Evolutionary conservation across 1,139 yeast genomes (phyloP), one percentile per base, ranked within the genome.

Genomic region (Candida frijolesensis): DNA sequence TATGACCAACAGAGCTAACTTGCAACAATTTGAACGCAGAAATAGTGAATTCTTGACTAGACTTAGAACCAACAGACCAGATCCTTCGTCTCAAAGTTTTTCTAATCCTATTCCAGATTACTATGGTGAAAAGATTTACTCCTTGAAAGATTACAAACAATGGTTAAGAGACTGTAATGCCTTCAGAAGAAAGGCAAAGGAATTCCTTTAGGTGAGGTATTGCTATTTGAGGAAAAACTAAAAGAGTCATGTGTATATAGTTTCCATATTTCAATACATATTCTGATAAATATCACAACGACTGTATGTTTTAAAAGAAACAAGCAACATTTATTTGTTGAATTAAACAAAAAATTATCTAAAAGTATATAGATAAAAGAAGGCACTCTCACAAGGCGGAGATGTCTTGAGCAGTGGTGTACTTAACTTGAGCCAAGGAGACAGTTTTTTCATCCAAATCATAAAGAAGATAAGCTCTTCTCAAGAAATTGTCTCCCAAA

Each of bases 31-130:
- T 67, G 74, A 73, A 55, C 57, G 67, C 47, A 91, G 87, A 72
- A 94, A 94, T 64, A 80, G 83, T 57, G 76, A 79, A 43, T 94
- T 92, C 60, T 76, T 92, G 65, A 79, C 81, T 56, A 94, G 84
- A 63, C 81, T 94, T 57, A 83, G 82, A 60, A 74, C 75, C 53
- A 87, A 90, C 69, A 79, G 99, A 60, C 97, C 92, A 41, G 96
- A 94, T 69, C 97, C 99, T 11, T 81, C 92, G n/a, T 84, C 89
- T 49, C 97, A 91, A 71, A 84, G 92, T 62, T 86, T 90, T 70
- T 83, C 94, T 54, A 94, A 94, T 70, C 99, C 98, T 10, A 96
- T 94, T 42, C 97, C 98, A 16, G 99, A 94, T 68, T 95, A 91
- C 71, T 94, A 94, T 65, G 99, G 99, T 33, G 99, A 94, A 71